Base-by-base conservation (phyloP, 495 filamentous ascomycete genomes). In the Cercophora sp. region DNA sequence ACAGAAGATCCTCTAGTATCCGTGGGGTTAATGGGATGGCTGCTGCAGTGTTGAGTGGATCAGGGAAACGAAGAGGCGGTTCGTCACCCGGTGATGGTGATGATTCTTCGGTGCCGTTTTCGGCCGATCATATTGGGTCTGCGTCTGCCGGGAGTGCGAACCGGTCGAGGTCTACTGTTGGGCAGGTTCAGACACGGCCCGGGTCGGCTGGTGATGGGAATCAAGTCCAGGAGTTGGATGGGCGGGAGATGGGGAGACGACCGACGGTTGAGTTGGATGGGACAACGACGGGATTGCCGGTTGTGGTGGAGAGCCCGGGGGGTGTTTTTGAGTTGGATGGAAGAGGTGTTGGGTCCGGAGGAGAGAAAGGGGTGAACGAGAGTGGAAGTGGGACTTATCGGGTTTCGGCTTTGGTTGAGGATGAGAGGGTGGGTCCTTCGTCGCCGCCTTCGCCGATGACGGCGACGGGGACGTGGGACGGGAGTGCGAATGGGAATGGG, bases 201-300 rank as follows among this genome's bases (percentile, higher is more conserved):
- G 45, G 52, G 4, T 45, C 45, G 13, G 55, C 53, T 16, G 29
- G 29, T 32, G 29, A 6, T 32, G 13, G 29, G 13, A 13, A 32
- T 6, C 8, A 13, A 13, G 52, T 42, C n/a, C n/a, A n/a, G 5
- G 63, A 62, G 46, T 37, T 65, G 40, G 60, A 65, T 16, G 59
- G 62, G 1, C 27, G 47, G 9, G 54, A 55, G 2, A 59, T 55
- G 20, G 36, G 40, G 2, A 31, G 55, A 4, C 9, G 31, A 16
- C 53, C 47, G 3, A 53, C 22, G 10, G 49, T 55, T 18, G 55
- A 59, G 42, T 27, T 61, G 8, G 56, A 60, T 18, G 58, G 49
- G 50, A 55, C 25, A 25, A 59, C 2, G 48, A 52, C 15, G 44
- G 29, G 37, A 13, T n/a, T 52, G 35, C 47, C 42, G 4, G 2